Percentiles rank a stretch among this genome's conserved stretches.
phyloP scores from a whole-genome alignment of 1,284 basidiomycete genomes.

The Melampsora americana region DNA sequence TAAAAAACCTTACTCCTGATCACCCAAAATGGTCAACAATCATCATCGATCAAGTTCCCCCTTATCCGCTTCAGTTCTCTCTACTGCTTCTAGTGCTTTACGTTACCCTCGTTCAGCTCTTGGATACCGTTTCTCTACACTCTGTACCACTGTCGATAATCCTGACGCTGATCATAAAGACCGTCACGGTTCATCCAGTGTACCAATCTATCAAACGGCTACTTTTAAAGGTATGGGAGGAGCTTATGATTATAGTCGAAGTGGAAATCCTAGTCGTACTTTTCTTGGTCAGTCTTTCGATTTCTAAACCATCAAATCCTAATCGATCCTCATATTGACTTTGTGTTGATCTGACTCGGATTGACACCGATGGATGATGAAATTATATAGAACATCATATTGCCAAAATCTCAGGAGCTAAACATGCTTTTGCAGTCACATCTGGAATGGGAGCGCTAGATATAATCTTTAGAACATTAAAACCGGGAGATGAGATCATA shows the following conservation, averaged over 20 bases:
- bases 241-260: conserved; percentile 88
- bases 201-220: conserved; percentile 95
- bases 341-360: neutral
- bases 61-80: too few relatives aligned
- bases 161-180: conserved; percentile 74
- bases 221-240: conserved; percentile 95
- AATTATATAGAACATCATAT: conserved; percentile 76
- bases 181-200: conserved; percentile 87
- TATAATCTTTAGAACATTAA: conserved; percentile 86
- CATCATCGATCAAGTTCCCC: too few relatives aligned
- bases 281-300: conserved; percentile 70
- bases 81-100: too few relatives aligned
- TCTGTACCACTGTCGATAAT: conserved; percentile 86
- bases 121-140: conserved; percentile 62
- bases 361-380: neutral
- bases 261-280: conserved; percentile 92
- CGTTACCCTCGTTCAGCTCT: too few relatives aligned
- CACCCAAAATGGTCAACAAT: too few relatives aligned
- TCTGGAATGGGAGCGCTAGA: conserved; percentile 98
- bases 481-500: conserved; percentile 89
- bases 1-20: too few relatives aligned
- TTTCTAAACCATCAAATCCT: neutral
- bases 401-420: conserved; percentile 85
- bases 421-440: conserved; percentile 82
- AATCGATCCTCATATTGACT: conserved; percentile 9